A percentile compares a stretch with the other conserved stretches of the same genome.
These are phyloP conservation scores for Verbascum thapsus DNA, from an alignment of 257 asterid genomes.

Conservation along the genomic window DNA sequence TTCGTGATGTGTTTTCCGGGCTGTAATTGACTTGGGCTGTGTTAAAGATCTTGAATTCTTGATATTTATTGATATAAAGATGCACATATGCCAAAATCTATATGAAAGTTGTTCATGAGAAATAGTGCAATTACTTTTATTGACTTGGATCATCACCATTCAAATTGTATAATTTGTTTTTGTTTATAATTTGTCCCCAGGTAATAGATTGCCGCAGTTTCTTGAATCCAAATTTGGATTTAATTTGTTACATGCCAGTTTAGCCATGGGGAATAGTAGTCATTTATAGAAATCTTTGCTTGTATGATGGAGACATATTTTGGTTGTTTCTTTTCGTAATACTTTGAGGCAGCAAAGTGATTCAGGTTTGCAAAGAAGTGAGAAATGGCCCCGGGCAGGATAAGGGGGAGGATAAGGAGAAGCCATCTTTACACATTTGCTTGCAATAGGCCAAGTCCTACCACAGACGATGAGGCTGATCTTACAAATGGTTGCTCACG, in stretches of 20 bases:
- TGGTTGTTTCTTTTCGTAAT: constrained; percentile 32
- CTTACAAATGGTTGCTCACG: constrained; percentile 60
- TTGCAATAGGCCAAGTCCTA: constrained; percentile 49
- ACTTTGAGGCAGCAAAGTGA: constrained; percentile 25
- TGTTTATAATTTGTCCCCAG: constrained; percentile 35
- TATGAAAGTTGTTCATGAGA: constrained; percentile 7
- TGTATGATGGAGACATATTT: constrained; percentile 39
- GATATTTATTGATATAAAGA: constrained; percentile 11
- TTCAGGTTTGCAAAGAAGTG: constrained; percentile 28
- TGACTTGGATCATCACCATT: neutral
- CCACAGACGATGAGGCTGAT: no score
- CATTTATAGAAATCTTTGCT: constrained; percentile 36
- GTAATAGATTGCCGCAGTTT: constrained; percentile 31
- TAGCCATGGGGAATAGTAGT: constrained; percentile 23
- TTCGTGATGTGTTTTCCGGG: neutral
- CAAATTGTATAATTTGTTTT: neutral
- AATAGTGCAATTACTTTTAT: constrained; percentile 21
- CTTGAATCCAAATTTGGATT: constrained; percentile 11
- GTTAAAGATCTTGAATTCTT: constrained; percentile 35
- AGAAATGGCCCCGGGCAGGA: constrained; percentile 69
- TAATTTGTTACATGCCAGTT: constrained; percentile 23
- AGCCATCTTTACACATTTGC: constrained; percentile 83
- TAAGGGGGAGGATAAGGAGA: constrained; percentile 70
- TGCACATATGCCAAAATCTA: constrained; percentile 24
- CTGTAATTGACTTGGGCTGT: constrained; percentile 24